phyloP scores from a whole-genome alignment of 345 rosid species.

The Physaria fendleri region DNA sequence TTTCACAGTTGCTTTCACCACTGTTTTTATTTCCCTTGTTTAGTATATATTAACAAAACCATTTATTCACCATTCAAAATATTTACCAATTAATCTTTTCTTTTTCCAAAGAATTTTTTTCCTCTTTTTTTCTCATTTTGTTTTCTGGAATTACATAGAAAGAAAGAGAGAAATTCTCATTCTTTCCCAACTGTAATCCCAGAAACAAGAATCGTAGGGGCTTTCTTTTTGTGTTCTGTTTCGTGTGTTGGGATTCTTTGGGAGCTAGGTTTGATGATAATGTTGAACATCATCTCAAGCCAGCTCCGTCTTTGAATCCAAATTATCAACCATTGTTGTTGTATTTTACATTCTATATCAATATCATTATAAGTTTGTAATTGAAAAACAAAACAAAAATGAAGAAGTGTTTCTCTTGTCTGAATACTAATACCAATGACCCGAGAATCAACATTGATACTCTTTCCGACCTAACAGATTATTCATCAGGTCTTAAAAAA shows the following conservation, averaged over 20 bases:
- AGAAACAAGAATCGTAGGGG: background rate
- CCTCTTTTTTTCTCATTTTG: background rate
- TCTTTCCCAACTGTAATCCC: background rate
- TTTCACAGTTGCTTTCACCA: background rate
- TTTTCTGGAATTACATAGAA: conserved; percentile 11
- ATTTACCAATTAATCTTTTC: too few species aligned
- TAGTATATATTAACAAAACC: background rate
- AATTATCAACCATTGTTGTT: background rate
- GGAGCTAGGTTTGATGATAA: conserved; percentile 27
- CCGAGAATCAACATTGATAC: conserved; percentile 54
- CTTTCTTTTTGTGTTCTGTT: background rate
- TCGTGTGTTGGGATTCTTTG: background rate
- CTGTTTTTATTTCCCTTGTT: background rate
- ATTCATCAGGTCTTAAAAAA: conserved; percentile 41
- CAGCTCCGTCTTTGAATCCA: conserved; percentile 25
- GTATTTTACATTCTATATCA: background rate
- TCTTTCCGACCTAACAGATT: conserved; percentile 31
- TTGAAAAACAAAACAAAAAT: background rate
- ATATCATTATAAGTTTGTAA: background rate
- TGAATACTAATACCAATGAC: conserved; percentile 39
- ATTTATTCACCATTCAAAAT: background rate
- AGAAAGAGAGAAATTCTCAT: background rate
- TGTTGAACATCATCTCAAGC: conserved; percentile 23
- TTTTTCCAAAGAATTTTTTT: too few species aligned
- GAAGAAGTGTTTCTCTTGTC: conserved; percentile 85